Evolutionary conservation across 352 stramenopile genomes (phyloP).

Genomic region (Elongisporangium anandrum): DNA sequence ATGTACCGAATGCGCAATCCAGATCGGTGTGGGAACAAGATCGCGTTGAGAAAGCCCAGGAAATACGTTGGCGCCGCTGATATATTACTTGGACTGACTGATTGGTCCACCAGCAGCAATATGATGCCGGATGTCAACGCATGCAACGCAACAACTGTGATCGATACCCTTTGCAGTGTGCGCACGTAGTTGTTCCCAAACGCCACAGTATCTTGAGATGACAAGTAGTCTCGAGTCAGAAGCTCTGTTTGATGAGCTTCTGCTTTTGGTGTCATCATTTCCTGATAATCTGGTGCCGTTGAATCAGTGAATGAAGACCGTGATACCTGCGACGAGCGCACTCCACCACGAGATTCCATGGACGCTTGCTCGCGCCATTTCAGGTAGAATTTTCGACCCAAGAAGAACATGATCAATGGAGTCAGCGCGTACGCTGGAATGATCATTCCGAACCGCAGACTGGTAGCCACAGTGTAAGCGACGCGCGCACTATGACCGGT

Average conservation of each 20-base stretch:
- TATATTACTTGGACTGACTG: conserved; percentile 13
- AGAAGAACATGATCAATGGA: conserved; percentile 19
- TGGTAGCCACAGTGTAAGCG: conserved; percentile 16
- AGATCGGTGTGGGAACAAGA: conserved; percentile 36
- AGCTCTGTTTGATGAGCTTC: background rate
- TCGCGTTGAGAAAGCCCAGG: conserved; percentile 36
- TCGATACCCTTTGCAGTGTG: conserved; percentile 21
- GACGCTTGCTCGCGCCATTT: conserved; percentile 19
- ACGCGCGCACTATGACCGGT: background rate
- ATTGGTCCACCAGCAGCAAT: conserved; percentile 25
- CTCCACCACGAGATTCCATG: conserved; percentile 12
- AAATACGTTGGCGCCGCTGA: conserved; percentile 37
- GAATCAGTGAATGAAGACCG: conserved; percentile 2
- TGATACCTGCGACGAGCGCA: conserved; percentile 10
- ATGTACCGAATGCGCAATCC: conserved; percentile 37
- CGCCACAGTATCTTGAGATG: background rate
- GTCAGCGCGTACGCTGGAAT: conserved; percentile 25
- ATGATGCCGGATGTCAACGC: conserved; percentile 29
- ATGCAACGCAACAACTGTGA: conserved; percentile 25
- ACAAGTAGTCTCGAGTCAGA: background rate
- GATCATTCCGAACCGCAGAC: conserved; percentile 28
- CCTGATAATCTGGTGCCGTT: background rate
- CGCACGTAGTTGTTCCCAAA: conserved; percentile 21
- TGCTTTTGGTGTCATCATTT: background rate
- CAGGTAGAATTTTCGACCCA: conserved; percentile 21